Percentiles rank a stretch among this genome's conserved stretches.
These are phyloP conservation scores for Fusarium xylarioides DNA, from an alignment of 2,329 filamentous ascomycete species.

Conservation along the genomic window DNA sequence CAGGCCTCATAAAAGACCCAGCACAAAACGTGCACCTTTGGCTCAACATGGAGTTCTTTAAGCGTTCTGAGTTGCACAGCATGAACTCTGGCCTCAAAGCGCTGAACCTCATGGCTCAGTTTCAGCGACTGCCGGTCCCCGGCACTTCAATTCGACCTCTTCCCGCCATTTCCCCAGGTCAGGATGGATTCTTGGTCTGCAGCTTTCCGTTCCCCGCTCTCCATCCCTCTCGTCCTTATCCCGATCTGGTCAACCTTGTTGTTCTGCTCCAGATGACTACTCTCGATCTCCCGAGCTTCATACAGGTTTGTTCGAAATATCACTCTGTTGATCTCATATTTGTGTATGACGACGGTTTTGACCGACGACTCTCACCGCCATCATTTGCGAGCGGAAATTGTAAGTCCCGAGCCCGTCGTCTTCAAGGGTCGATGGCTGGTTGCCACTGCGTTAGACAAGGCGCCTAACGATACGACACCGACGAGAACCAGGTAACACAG, in stretches of 20 bases:
- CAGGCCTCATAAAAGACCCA: not conserved
- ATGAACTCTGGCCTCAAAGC: slow-evolving; percentile 1
- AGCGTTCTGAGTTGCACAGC: not conserved
- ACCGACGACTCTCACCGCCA: slow-evolving; percentile 10
- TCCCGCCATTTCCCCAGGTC: not conserved
- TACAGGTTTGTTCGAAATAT: not conserved
- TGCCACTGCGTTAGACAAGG: slow-evolving; percentile 16
- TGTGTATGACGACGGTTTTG: not conserved
- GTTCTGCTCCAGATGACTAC: not conserved
- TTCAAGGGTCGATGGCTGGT: slow-evolving; percentile 2
- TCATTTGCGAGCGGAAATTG: not conserved
- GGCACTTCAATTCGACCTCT: slow-evolving; percentile 2
- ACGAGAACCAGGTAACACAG: not conserved
- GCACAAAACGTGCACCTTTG: not conserved
- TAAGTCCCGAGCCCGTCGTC: not conserved
- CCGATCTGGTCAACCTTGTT: not conserved
- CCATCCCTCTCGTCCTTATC: not conserved
- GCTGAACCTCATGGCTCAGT: not conserved
- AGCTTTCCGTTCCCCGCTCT: not conserved
- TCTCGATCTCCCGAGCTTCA: not conserved
- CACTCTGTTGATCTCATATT: not conserved
- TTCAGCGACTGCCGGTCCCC: slow-evolving; percentile 13
- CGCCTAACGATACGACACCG: not conserved
- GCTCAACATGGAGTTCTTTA: not conserved
- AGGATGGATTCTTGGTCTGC: not conserved